Evolutionary conservation across 805 yeast species (phyloP), one percentile per base, ranked within the genome.

Genomic region (Suhomyces prunicola): DNA sequence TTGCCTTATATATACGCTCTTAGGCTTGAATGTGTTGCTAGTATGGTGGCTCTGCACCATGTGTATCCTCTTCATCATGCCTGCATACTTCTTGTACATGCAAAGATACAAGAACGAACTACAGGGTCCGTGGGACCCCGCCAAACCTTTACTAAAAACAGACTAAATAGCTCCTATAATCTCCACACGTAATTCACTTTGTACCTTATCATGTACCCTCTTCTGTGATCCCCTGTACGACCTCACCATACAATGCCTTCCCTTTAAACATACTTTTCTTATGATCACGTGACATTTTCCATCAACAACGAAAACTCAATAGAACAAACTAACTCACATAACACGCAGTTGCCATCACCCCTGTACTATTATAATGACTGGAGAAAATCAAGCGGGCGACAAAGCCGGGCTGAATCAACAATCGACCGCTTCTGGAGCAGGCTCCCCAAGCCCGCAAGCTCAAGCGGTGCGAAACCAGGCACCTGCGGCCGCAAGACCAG

Each of bases 61-160:
- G 0, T 62, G 73, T 41, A 79, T 88, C 1, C 67, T 77, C 2
- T 68, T 87, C 7, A 72, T 82, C 1, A 78, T 89, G 22, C 97
- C 97, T 2, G 76, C 78, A 48, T 86, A 89, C 70, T 86, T 89
- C 60, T 69, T 89, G 47, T 78, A 77, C 29, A 71, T 90, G 40
- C 97, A 90, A 63, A 81, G 82, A 66, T 89, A 89, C 65, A 90
- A 90, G 67, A 88, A 85, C 64, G 96, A 89, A 66, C 73, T 90
- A 50, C 92, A 88, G 66, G 97, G 97, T 0, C 97, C 97, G 0
- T 90, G 97, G 97, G 97, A 90, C 66, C 83, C 87, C 1, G 96
- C 96, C 5, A 84, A 81, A 63, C 96, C 96, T 1, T 6, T 46
- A 19, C 19, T 45, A 8, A 24, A 26, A 27, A 27, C 36, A 6